Percentiles rank a stretch among this genome's conserved stretches.
These are phyloP conservation scores for Viola pubescens DNA, from an alignment of 441 rosid species.

Conservation along the genomic window DNA sequence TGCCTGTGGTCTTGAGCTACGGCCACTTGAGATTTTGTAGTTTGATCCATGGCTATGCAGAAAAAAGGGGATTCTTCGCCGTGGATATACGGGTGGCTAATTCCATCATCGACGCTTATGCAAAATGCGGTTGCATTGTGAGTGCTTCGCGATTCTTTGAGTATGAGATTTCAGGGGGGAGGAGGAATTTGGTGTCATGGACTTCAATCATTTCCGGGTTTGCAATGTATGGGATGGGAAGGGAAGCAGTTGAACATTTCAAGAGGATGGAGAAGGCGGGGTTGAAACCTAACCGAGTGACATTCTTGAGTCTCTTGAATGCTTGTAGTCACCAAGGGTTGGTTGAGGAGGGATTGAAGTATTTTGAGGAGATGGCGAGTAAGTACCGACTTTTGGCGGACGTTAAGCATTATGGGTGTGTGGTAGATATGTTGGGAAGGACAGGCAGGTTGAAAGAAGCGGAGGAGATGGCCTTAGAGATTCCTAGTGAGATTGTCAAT, in stretches of 20 bases:
- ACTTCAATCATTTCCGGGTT: slow-evolving; percentile 66
- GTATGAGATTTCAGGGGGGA: slow-evolving; percentile 28
- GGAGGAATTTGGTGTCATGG: slow-evolving; percentile 74
- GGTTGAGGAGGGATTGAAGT: slow-evolving; percentile 65
- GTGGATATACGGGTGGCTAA: slow-evolving; percentile 57
- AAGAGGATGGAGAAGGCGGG: slow-evolving; percentile 51
- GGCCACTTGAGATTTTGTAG: slow-evolving; percentile 44
- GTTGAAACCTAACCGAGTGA: slow-evolving; percentile 55
- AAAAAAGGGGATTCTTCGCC: slow-evolving; percentile 48
- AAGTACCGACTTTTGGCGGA: slow-evolving; percentile 44
- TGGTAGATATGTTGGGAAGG: slow-evolving; percentile 79
- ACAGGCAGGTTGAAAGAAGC: slow-evolving; percentile 78
- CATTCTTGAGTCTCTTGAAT: slow-evolving; percentile 64
- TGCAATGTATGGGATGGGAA: slow-evolving; percentile 78
- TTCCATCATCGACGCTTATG: slow-evolving; percentile 58
- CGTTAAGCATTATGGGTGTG: slow-evolving; percentile 67
- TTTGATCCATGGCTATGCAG: slow-evolving; percentile 54
- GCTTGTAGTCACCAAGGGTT: slow-evolving; percentile 89
- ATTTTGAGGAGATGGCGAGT: slow-evolving; percentile 53
- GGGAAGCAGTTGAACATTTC: slow-evolving; percentile 52
- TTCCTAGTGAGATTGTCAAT: slow-evolving; percentile 41
- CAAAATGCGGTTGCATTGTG: slow-evolving; percentile 65
- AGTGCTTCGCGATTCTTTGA: slow-evolving; percentile 49
- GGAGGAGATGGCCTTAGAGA: slow-evolving; percentile 52
- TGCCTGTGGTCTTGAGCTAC: slow-evolving; percentile 51